Conservation (phyloP, 2,329 filamentous ascomycete species). For the Fusarium sulawesiense region DNA sequence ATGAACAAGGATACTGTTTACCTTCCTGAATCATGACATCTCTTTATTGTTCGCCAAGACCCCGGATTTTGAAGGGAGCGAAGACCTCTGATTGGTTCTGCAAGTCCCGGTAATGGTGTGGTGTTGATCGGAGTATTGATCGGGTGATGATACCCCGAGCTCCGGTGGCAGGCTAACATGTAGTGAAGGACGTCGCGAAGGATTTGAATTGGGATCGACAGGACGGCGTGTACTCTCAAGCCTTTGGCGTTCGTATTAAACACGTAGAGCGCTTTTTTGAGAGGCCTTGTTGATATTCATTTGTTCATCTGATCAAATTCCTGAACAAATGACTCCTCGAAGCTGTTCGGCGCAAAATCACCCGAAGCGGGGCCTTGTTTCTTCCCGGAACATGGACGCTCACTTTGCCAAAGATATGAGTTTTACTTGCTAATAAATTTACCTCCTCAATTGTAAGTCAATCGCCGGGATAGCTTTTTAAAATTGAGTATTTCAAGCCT, state of each 20-base stretch:
- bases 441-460: no score
- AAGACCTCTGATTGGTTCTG: not conserved
- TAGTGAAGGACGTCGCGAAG: not conserved
- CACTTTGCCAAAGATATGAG: no score
- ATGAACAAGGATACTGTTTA: not conserved
- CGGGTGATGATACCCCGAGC: slow-evolving; percentile 2
- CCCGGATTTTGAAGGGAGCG: accelerated
- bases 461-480: no score
- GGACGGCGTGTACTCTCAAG: no score
- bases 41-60: no score
- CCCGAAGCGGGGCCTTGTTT: no score
- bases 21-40: slow-evolving; percentile 8
- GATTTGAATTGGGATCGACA: not conserved
- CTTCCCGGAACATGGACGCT: accelerated
- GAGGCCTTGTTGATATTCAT: not conserved
- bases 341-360: not conserved
- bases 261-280: no score
- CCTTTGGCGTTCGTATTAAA: no score
- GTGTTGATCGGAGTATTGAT: not conserved
- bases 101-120: not conserved
- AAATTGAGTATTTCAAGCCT: no score
- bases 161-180: slow-evolving; percentile 4
- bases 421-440: no score
- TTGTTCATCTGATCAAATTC: not conserved
- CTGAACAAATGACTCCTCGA: not conserved